Evolutionary conservation across 2,329 filamentous ascomycete genomes (phyloP), one percentile per base, ranked within the genome.

Genomic region (Paracamarosporium sp.): DNA sequence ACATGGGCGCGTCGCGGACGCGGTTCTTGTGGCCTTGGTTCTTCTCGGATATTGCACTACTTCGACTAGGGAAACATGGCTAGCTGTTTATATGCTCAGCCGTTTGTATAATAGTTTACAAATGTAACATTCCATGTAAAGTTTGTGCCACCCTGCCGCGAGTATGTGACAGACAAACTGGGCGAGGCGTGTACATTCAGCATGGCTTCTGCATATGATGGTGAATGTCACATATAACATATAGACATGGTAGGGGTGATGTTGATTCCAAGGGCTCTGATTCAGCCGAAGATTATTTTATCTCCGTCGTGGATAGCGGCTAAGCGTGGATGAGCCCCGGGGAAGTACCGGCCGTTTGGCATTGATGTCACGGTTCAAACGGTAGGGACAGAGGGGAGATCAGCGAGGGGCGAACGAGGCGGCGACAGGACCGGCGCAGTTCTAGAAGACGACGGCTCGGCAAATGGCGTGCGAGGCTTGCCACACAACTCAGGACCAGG

Each of bases 401-500:
- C 45, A 48, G 31, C n/a, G 15, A 31, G 3, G 50, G 12, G 22
- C 11, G 17, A 35, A 17, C 35, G 28, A 20, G 17, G 40, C 24
- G 46, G 33, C n/a, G 28, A 24, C 7, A 27, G 22, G 25, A 45
- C 24, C 22, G 38, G 46, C 36, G 22, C 11, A 6, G 20, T 8
- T 25, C 60, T 51, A 51, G 59, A 63, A 60, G 44, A 24, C 33
- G 41, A 40, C 60, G 58, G 59, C 59, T 50, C 45, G 48, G 55
- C 47, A 48, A 43, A 41, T 30, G 38, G 36, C 48, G 25, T 52
- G 15, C 25, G 15, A 25, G 48, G 30, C 46, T 24, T 17, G 24
- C 46, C 28, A 36, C 36, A n/a, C 6, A 15, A 24, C 4, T 35
- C 27, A 9, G 28, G 17, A 22, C 27, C 12, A 48, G n/a, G 22